phyloP scores from a whole-genome alignment of 441 rosid genomes.

The Gossypium gossypioides region DNA sequence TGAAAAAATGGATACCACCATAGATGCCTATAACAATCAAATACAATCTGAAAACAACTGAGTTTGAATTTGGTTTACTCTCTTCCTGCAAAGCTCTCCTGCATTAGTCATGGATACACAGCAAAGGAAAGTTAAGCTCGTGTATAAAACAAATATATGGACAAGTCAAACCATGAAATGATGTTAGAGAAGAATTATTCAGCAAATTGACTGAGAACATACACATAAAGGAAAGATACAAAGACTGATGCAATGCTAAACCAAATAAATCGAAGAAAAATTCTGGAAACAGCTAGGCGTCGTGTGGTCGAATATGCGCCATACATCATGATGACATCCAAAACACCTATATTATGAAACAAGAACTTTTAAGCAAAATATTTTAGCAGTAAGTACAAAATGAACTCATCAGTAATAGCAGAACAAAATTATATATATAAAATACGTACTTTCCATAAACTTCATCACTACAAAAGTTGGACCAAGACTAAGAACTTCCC shows the following conservation, averaged over 20 bases:
- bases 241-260: constrained; percentile 64
- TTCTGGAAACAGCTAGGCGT: constrained; percentile 69
- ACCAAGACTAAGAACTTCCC: constrained; percentile 83
- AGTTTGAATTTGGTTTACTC: constrained; percentile 34
- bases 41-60: constrained; percentile 55
- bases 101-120: constrained; percentile 21
- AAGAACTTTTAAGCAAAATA: not conserved
- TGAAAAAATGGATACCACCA: constrained; percentile 73
- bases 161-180: constrained; percentile 2
- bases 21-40: constrained; percentile 73
- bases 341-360: constrained; percentile 48
- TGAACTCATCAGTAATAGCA: not conserved
- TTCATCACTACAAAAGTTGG: constrained; percentile 96
- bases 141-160: not conserved
- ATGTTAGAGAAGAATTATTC: not conserved
- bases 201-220: constrained; percentile 29
- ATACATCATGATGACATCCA: constrained; percentile 91
- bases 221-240: constrained; percentile 87
- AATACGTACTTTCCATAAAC: constrained; percentile 65
- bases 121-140: not conserved
- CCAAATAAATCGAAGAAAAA: constrained; percentile 85
- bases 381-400: constrained; percentile 11
- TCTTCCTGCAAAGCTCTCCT: constrained; percentile 70
- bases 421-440: not conserved
- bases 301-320: constrained; percentile 92